Conservation (phyloP, 768 basidiomycete species). For the Royoungia palumana region DNA sequence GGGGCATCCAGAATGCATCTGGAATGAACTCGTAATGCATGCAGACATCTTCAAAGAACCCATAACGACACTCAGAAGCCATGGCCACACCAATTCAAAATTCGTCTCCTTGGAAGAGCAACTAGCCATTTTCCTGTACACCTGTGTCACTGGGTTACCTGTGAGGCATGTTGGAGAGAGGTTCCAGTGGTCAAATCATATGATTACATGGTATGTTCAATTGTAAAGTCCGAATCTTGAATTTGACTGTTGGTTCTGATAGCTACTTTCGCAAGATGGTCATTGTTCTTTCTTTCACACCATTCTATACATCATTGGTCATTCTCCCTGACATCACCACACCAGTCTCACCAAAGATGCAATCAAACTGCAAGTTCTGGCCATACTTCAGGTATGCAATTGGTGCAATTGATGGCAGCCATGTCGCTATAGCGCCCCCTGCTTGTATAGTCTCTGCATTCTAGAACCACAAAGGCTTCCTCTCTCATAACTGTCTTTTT, state of each 20-base stretch:
- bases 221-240: too few species aligned
- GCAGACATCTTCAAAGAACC: background rate
- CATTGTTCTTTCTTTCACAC: slow-evolving; percentile 19
- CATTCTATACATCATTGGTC: slow-evolving; percentile 24
- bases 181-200: too few species aligned
- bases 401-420: too few species aligned
- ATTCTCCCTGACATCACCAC: slow-evolving; percentile 11
- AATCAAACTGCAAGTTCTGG: slow-evolving; percentile 25
- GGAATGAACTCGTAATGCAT: background rate
- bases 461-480: slow-evolving; percentile 12
- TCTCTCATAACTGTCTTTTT: slow-evolving; percentile 17
- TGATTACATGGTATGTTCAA: too few species aligned
- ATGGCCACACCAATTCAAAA: too few species aligned
- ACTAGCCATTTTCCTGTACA: too few species aligned
- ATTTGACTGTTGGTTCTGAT: too few species aligned
- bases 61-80: background rate
- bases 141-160: too few species aligned
- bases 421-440: slow-evolving; percentile 28
- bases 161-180: too few species aligned
- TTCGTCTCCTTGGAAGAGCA: too few species aligned
- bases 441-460: background rate
- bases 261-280: slow-evolving; percentile 23
- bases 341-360: slow-evolving; percentile 15
- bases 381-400: slow-evolving; percentile 34
- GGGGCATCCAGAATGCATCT: background rate